Evolutionary conservation across 176 grass and related monocot genomes (phyloP), one percentile per base, ranked within the genome.

Genomic region (Juncus effusus): DNA sequence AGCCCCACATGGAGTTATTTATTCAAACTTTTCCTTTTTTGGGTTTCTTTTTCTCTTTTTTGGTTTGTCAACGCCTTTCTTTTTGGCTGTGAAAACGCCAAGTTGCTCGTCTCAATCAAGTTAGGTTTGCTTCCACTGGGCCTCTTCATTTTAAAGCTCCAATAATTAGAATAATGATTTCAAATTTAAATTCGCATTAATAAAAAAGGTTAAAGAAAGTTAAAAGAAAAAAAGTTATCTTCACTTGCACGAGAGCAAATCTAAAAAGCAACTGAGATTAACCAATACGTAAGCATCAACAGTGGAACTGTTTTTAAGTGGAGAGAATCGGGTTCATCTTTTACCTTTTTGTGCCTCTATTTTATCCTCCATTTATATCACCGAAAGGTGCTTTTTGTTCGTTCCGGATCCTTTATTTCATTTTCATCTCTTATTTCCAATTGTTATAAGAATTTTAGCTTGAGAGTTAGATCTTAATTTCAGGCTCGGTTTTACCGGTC

Each of bases 31-130:
- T 11, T 19, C 51, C 54, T 44, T 42, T 71, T 70, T 56, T 41
- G 40, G 52, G 51, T 19, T 71, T 56, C n/a, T 44, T 35, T 71
- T 55, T 55, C 54, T 72, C 44, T 47, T 47, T 59, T 47, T 36
- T 4, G n/a, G 53, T 70, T 72, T 72, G 68, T 72, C 68, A 72
- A 72, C 68, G 68, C 37, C 42, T 39, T 55, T 57, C 42, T 40
- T 72, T 68, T 59, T 50, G 11, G 51, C 8, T 45, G 68, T 72
- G 68, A 72, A 45, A 44, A 55, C 54, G 38, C 39, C 68, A 59
- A 59, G 19, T 72, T 72, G 54, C 9, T 10, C 16, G 15, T 58
- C 67, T 72, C 42, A 47, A 56, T 66, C 56, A 56, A 42, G 68
- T 72, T 72, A 57, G 54, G 68, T 59, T 41, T 36, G 54, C 5